Percentiles rank a stretch among this genome's conserved stretches.
phyloP scores from a whole-genome alignment of 2,329 filamentous ascomycete genomes.

The Penicillium polonicum region DNA sequence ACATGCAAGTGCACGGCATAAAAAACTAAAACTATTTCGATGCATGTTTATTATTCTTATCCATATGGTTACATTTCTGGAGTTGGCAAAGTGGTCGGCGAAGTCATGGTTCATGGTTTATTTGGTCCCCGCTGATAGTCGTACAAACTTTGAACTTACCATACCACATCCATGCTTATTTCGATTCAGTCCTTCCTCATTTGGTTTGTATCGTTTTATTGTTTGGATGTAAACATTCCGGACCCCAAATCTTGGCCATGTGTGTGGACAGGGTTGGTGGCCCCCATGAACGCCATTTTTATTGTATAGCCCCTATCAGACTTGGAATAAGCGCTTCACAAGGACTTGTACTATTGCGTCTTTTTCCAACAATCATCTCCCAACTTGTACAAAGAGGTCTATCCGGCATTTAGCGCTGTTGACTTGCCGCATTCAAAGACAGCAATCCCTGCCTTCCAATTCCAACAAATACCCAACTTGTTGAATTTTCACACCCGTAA shows the following conservation, averaged over 20 bases:
- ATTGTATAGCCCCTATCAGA: too few species aligned
- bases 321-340: neutral
- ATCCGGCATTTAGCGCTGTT: slow-evolving; percentile 7
- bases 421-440: neutral
- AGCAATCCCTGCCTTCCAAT: neutral
- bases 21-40: neutral
- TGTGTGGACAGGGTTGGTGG: neutral
- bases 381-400: too few species aligned
- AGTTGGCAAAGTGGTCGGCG: slow-evolving; percentile 1
- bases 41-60: neutral
- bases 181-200: neutral
- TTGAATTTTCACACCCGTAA: neutral
- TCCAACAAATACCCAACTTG: neutral
- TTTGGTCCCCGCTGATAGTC: slow-evolving; percentile 8
- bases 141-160: neutral
- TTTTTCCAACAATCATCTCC: neutral
- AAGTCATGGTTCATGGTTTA: slow-evolving; percentile 11
- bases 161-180: neutral
- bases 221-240: neutral
- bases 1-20: neutral
- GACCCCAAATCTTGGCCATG: neutral
- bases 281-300: neutral
- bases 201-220: neutral
- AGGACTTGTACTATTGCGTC: neutral
- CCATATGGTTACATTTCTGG: neutral